Conservation (phyloP, 2,329 filamentous ascomycete species). For the Tolypocladium nubicola region DNA sequence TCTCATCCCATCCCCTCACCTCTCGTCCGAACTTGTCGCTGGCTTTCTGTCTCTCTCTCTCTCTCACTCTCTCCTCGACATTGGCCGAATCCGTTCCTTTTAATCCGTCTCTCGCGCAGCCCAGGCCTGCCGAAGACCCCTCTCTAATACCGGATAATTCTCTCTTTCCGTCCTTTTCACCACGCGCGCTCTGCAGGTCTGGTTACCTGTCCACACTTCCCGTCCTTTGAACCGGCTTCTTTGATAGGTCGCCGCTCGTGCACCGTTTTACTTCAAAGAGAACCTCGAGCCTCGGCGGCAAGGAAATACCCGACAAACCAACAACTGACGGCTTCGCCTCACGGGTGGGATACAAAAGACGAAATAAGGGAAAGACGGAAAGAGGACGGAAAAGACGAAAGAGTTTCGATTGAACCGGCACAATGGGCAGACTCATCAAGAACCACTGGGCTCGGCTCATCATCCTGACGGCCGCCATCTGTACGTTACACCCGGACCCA, state of each 20-base stretch:
- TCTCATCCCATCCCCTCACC: neutral
- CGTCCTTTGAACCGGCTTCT: neutral
- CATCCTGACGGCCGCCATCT: slow-evolving; percentile 70
- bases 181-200: slow-evolving; percentile 34
- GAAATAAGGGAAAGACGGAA: neutral
- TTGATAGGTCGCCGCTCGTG: neutral
- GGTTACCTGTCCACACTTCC: slow-evolving; percentile 34
- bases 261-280: neutral
- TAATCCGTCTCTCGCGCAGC: slow-evolving; percentile 1
- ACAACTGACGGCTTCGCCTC: neutral
- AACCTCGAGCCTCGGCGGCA: neutral
- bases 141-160: slow-evolving; percentile 19
- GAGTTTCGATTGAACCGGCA: slow-evolving; percentile 11
- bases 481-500: slow-evolving; percentile 35
- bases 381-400: slow-evolving; percentile 2
- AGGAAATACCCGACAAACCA: neutral
- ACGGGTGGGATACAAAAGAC: neutral
- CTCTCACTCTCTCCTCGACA: slow-evolving; percentile 1
- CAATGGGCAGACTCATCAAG: slow-evolving; percentile 97
- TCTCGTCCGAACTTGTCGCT: neutral
- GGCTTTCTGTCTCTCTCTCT: slow-evolving; percentile 5
- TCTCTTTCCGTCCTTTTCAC: slow-evolving; percentile 34
- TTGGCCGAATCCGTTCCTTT: slow-evolving; percentile 5
- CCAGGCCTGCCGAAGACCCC: slow-evolving; percentile 4
- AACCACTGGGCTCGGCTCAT: slow-evolving; percentile 98